Percentiles rank a stretch among this genome's conserved stretches.
These are phyloP conservation scores for Warburgia ugandensis DNA, from an alignment of 164 flowering plant species.

Conservation along the genomic window DNA sequence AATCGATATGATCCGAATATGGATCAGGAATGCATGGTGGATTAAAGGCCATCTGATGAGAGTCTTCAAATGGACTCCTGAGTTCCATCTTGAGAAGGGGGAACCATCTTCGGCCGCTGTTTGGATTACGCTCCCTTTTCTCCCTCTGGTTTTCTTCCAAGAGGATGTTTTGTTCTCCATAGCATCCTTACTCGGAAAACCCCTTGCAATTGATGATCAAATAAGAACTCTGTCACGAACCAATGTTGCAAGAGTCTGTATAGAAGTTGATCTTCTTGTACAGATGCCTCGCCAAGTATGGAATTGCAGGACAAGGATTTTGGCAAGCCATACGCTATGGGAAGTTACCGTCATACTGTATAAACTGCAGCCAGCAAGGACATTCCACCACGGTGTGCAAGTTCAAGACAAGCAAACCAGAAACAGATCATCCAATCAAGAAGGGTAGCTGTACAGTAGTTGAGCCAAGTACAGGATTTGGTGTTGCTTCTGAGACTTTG, in stretches of 20 bases:
- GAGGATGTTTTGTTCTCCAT: neutral
- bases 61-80: neutral
- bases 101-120: neutral
- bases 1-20: neutral
- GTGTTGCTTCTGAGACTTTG: too few species aligned
- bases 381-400: too few species aligned
- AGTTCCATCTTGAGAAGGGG: neutral
- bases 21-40: neutral
- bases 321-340: too few species aligned
- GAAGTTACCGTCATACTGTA: neutral
- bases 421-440: too few species aligned
- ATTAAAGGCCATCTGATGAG: neutral
- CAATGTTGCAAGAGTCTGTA: neutral
- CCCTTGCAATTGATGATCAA: neutral
- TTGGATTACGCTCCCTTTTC: neutral
- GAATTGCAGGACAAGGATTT: neutral
- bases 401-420: too few species aligned
- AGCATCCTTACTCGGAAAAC: neutral
- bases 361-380: too few species aligned
- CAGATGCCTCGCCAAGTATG: neutral
- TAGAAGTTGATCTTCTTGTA: neutral
- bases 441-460: too few species aligned
- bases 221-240: neutral
- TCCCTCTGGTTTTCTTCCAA: neutral
- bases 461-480: too few species aligned